Evolutionary conservation across 805 yeast species (phyloP).

Genomic region (Metschnikowia vanudenii): DNA sequence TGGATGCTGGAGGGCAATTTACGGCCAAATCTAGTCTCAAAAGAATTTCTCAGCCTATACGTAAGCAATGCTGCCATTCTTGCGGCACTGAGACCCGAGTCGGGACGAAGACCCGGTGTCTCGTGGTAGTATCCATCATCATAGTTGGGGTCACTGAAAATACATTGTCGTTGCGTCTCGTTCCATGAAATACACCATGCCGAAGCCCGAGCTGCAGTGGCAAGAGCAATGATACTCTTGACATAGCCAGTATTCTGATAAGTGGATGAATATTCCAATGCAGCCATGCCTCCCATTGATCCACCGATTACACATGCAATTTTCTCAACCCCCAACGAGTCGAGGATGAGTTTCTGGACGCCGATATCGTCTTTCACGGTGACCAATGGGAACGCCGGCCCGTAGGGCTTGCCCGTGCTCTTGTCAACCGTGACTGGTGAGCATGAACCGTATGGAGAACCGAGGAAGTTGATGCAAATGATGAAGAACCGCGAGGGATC

Average conservation of each 20-base stretch:
- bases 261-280: slow-evolving; percentile 73
- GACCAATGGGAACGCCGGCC: slow-evolving; percentile 92
- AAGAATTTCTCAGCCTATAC: slow-evolving; percentile 87
- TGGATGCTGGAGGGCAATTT: slow-evolving; percentile 34
- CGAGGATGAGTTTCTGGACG: slow-evolving; percentile 74
- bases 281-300: slow-evolving; percentile 98
- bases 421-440: slow-evolving; percentile 85
- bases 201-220: slow-evolving; percentile 90
- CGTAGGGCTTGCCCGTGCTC: slow-evolving; percentile 73
- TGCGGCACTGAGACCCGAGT: slow-evolving; percentile 88
- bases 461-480: slow-evolving; percentile 87
- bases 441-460: slow-evolving; percentile 95
- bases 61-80: slow-evolving; percentile 95
- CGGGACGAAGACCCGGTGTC: slow-evolving; percentile 62
- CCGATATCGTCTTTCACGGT: slow-evolving; percentile 91
- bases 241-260: slow-evolving; percentile 70
- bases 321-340: slow-evolving; percentile 71
- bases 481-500: slow-evolving; percentile 87
- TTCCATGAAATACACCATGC: slow-evolving; percentile 99
- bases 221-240: slow-evolving; percentile 71
- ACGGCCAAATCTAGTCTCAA: slow-evolving; percentile 90
- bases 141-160: slow-evolving; percentile 92
- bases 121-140: slow-evolving; percentile 81
- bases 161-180: slow-evolving; percentile 95
- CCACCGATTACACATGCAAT: slow-evolving; percentile 92